phyloP scores from a whole-genome alignment of 2,329 filamentous ascomycete species.

The Bisporella sp. region DNA sequence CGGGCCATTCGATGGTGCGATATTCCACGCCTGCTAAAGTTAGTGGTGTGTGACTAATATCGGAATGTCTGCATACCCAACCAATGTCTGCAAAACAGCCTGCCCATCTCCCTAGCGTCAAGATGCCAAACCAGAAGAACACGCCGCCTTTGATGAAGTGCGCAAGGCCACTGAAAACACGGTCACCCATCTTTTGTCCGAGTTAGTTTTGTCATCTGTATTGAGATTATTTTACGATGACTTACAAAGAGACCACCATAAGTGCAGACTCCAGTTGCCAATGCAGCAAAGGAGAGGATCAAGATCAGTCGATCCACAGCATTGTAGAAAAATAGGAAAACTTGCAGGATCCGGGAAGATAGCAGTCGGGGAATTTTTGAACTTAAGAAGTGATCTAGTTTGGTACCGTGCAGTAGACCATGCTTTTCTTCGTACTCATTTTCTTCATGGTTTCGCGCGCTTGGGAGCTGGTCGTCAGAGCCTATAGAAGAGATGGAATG shows the following conservation, averaged over 20 bases:
- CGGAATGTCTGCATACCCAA: constrained; percentile 48
- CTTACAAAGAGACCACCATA: constrained; percentile 82
- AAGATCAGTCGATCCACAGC: constrained; percentile 71
- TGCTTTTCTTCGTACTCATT: constrained; percentile 43
- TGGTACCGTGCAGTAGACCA: constrained; percentile 32
- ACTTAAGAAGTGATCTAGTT: constrained; percentile 44
- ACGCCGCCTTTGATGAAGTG: constrained; percentile 94
- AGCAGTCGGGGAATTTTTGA: constrained; percentile 47
- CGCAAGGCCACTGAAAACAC: constrained; percentile 74
- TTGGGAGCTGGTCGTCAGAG: constrained; percentile 20
- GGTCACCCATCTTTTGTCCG: constrained; percentile 49
- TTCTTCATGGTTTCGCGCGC: constrained; percentile 15
- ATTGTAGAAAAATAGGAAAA: constrained; percentile 55
- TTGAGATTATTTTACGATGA: constrained; percentile 14
- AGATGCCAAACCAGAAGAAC: constrained; percentile 86
- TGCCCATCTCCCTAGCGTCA: constrained; percentile 84
- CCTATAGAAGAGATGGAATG: constrained; percentile 55
- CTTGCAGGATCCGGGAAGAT: constrained; percentile 48
- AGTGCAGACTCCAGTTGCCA: constrained; percentile 67
- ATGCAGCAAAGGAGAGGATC: constrained; percentile 66
- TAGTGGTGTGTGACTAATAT: neutral
- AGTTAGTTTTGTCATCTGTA: constrained; percentile 5
- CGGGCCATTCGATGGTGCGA: constrained; percentile 54
- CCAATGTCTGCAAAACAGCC: constrained; percentile 85
- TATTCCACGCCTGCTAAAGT: constrained; percentile 68